Evolutionary conservation across 1,284 basidiomycete genomes (phyloP), one percentile per base, ranked within the genome.

Genomic region (Marasmius sp.): DNA sequence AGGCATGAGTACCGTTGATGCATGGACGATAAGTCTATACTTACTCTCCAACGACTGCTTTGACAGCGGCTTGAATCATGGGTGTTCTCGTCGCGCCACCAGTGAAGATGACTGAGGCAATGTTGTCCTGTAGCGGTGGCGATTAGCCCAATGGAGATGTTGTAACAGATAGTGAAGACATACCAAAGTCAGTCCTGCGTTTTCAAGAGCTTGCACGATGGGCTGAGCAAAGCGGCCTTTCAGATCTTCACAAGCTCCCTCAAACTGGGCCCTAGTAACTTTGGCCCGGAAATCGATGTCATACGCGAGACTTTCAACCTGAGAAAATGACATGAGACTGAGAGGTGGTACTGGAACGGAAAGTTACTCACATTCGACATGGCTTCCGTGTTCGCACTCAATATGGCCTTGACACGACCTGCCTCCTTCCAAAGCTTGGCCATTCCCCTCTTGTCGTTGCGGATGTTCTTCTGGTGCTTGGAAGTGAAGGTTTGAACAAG

Each of bases 351-450:
- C n/a, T 68, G 43, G 16, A 11, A 57, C 57, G 16, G 33, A 14
- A 38, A 58, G 50, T 53, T 63, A 75, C 86, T 73, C 74, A 95
- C 91, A 66, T 84, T 82, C 27, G 89, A 84, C 53, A 77, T 79
- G 18, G 91, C 91, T 54, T 95, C 94, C 10, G 82, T 81, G 73
- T 99, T 99, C 55, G 96, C 96, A 70, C 95, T 97, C 63, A 99
- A 79, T 68, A 99, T 92, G 20, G 91, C 85, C 81, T 98, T 99
- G 68, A 98, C 87, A 60, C 95, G 85, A 54, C 85, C 87, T 0
- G 97, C 94, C 76, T 99, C 97, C 75, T 95, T 95, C 84, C 93
- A 91, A 16, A 99, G 77, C 76, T 96, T 96, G 3, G 94, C 92
- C 90, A 98, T 92, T 0, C 92, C 95, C 63, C 90, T 85, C 70